phyloP scores from a whole-genome alignment of 768 basidiomycete species.

The Leccinum incarnatum region DNA sequence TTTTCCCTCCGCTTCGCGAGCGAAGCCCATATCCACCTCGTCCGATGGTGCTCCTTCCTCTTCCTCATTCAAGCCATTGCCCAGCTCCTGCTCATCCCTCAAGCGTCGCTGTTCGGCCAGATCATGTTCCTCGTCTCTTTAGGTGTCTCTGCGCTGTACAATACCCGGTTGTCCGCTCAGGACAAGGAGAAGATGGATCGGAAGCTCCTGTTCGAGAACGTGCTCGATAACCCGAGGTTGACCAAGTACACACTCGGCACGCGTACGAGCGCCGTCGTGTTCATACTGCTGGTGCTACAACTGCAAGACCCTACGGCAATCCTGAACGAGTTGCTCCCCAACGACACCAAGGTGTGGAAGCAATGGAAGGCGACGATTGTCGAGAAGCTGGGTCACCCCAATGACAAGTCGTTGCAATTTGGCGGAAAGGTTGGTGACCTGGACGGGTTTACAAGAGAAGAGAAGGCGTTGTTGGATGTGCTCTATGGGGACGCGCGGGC shows the following conservation, averaged over 20 bases:
- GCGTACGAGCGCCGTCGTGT: constrained; percentile 17
- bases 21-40: constrained; percentile 4
- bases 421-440: background rate
- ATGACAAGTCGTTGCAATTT: background rate
- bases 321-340: constrained; percentile 17
- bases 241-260: constrained; percentile 16
- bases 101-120: constrained; percentile 30
- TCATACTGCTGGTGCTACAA: constrained; percentile 12
- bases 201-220: constrained; percentile 11
- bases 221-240: constrained; percentile 12
- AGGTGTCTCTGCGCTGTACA: constrained; percentile 28
- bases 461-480: constrained; percentile 4
- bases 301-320: constrained; percentile 5
- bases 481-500: constrained; percentile 15
- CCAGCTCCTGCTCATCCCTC: constrained; percentile 32
- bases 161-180: constrained; percentile 24
- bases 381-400: background rate
- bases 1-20: constrained; percentile 19
- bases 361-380: constrained; percentile 16
- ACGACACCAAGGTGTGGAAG: constrained; percentile 22
- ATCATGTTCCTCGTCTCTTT: constrained; percentile 29
- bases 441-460: constrained; percentile 9
- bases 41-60: constrained; percentile 24
- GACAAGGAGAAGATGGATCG: constrained; percentile 25
- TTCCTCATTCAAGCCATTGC: constrained; percentile 23